phyloP scores from a whole-genome alignment of 2,329 filamentous ascomycete genomes.

The Aspergillus hortae region DNA sequence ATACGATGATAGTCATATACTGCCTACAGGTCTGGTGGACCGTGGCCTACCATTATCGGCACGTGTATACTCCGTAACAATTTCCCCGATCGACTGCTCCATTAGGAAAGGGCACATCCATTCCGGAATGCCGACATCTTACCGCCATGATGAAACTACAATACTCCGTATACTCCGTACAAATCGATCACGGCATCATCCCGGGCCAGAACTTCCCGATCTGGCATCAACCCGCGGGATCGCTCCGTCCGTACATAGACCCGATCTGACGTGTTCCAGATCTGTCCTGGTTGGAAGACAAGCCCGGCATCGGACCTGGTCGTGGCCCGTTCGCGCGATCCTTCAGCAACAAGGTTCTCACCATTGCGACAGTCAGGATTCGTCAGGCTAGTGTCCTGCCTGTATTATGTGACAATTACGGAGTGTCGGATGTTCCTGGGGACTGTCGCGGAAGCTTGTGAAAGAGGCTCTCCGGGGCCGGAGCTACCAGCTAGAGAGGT shows the following conservation, averaged over 20 bases:
- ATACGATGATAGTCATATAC: too few species aligned
- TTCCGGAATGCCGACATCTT: background rate
- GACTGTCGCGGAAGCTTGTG: background rate
- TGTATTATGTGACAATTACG: background rate
- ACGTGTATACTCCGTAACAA: too few species aligned
- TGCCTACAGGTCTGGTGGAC: too few species aligned
- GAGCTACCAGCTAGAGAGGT: background rate
- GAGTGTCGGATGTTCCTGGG: background rate
- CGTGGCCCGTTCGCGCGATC: too few species aligned
- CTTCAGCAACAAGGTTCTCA: too few species aligned
- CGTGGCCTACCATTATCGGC: too few species aligned
- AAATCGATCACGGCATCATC: background rate
- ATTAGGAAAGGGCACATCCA: too few species aligned
- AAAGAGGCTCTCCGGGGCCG: background rate
- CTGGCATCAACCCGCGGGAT: background rate
- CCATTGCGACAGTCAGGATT: too few species aligned
- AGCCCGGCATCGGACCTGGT: too few species aligned
- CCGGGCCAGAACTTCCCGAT: background rate
- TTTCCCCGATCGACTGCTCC: background rate
- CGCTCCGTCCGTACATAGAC: background rate
- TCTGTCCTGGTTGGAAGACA: background rate
- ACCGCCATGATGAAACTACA: background rate
- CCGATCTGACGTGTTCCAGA: background rate
- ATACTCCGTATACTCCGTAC: background rate
- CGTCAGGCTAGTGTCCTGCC: too few species aligned